A percentile compares a stretch with the other conserved stretches of the same genome.
These are phyloP conservation scores for Pyricularia grisea DNA, from an alignment of 2,329 filamentous ascomycete species.

Conservation along the genomic window DNA sequence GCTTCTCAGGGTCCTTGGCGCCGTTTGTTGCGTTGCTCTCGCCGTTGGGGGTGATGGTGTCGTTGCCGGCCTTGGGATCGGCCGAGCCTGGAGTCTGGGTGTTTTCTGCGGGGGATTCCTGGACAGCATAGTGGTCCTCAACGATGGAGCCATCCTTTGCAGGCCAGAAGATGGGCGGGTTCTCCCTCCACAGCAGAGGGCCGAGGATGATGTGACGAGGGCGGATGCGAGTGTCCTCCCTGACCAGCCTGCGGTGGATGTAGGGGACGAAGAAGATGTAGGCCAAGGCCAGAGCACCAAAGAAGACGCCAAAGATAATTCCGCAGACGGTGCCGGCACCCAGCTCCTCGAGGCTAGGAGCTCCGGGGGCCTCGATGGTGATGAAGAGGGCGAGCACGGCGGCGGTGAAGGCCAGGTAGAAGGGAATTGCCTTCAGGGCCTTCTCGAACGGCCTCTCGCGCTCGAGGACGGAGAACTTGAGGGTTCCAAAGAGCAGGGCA, in stretches of 20 bases:
- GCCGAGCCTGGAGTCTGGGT: constrained; percentile 8
- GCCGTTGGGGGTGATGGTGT: neutral
- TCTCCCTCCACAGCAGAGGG: constrained; percentile 31
- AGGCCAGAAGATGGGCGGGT: neutral
- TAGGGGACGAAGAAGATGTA: constrained; percentile 4
- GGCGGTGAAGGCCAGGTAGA: constrained; percentile 2
- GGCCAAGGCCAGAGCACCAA: neutral
- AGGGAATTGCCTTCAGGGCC: neutral
- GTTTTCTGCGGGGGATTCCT: neutral
- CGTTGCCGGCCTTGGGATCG: constrained; percentile 7
- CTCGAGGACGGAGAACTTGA: constrained; percentile 1
- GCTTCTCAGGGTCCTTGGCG: neutral
- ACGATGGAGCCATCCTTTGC: constrained; percentile 27
- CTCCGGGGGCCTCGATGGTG: neutral
- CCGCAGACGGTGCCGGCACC: neutral
- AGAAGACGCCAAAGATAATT: neutral
- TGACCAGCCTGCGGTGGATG: constrained; percentile 2
- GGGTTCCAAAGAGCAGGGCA: neutral
- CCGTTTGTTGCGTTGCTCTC: neutral
- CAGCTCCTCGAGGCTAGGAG: constrained; percentile 1
- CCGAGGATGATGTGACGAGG: constrained; percentile 20
- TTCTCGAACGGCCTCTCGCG: neutral
- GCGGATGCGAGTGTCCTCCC: constrained; percentile 1
- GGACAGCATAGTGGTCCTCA: constrained; percentile 48
- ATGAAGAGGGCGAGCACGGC: constrained; percentile 1